Evolutionary conservation across 2,329 filamentous ascomycete genomes (phyloP).

Genomic region (Colletotrichum karsti): DNA sequence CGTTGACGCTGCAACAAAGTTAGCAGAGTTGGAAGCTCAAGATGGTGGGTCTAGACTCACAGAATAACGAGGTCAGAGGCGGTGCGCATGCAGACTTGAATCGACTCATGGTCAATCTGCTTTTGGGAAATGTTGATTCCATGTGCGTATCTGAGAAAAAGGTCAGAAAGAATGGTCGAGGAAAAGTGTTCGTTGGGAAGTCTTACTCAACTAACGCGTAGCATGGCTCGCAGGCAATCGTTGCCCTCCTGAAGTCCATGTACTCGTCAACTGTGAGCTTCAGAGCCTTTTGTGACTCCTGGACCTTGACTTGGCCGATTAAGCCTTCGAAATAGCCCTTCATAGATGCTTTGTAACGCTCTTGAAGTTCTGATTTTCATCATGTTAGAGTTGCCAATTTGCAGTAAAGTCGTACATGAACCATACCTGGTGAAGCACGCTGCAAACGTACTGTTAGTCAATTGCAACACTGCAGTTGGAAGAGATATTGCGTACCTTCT

Average conservation of each 20-base stretch:
- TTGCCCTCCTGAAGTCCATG: slow-evolving; percentile 3
- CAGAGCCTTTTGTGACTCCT: not conserved
- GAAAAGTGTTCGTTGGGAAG: not conserved
- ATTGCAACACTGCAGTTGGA: not conserved
- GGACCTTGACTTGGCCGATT: not conserved
- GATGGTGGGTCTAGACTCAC: not conserved
- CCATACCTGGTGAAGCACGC: not conserved
- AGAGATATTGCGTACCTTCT: not conserved
- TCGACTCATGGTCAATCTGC: not conserved
- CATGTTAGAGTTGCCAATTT: not conserved
- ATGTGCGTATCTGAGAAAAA: not conserved
- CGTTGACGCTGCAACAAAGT: not conserved
- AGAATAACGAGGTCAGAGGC: not conserved
- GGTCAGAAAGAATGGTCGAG: not conserved
- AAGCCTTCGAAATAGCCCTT: not conserved
- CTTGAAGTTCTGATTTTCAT: not conserved
- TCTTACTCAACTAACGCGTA: not conserved
- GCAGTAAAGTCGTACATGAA: not conserved
- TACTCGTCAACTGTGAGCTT: not conserved
- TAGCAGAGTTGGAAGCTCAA: not conserved
- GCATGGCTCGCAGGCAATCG: not conserved
- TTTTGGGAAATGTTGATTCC: not conserved
- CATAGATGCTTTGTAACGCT: not conserved
- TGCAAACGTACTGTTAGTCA: not conserved
- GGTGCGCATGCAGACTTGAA: not conserved